Percentiles rank a stretch among this genome's conserved stretches.
These are phyloP conservation scores for Aspergillus cristatus DNA, from an alignment of 495 filamentous ascomycete genomes.

Conservation along the genomic window DNA sequence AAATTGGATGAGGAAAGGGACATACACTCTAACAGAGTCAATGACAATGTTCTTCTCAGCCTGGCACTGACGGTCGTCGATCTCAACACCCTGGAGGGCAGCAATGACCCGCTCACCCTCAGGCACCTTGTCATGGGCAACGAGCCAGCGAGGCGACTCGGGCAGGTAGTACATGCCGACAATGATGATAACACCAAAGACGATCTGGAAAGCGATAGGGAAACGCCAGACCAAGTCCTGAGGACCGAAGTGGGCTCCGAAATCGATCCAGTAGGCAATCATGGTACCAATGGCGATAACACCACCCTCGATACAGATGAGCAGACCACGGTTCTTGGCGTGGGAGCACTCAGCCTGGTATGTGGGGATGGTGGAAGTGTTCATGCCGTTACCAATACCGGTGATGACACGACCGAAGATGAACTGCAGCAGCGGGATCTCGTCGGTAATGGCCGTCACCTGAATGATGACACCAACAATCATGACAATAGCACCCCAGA, in stretches of 20 bases:
- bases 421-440: slow-evolving; percentile 45
- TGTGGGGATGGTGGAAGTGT: slow-evolving; percentile 58
- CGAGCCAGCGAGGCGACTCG: slow-evolving; percentile 62
- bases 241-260: slow-evolving; percentile 47
- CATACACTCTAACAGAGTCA: slow-evolving; percentile 56
- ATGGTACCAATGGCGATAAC: slow-evolving; percentile 60
- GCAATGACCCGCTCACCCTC: slow-evolving; percentile 45
- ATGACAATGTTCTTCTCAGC: slow-evolving; percentile 51
- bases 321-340: slow-evolving; percentile 57
- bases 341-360: slow-evolving; percentile 62
- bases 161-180: slow-evolving; percentile 50
- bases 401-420: slow-evolving; percentile 59
- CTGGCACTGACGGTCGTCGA: slow-evolving; percentile 8
- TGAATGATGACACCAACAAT: slow-evolving; percentile 65
- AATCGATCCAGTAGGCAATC: slow-evolving; percentile 73
- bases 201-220: slow-evolving; percentile 63
- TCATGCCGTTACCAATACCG: slow-evolving; percentile 64
- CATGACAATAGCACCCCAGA: slow-evolving; percentile 58
- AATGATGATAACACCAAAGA: slow-evolving; percentile 54
- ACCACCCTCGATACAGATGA: slow-evolving; percentile 68
- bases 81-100: slow-evolving; percentile 6
- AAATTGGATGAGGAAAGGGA: slow-evolving; percentile 13
- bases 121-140: slow-evolving; percentile 46
- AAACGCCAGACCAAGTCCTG: slow-evolving; percentile 40
- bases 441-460: slow-evolving; percentile 34